Evolutionary conservation across 1,284 basidiomycete genomes (phyloP).

Genomic region (Anthracocystis walkeri): DNA sequence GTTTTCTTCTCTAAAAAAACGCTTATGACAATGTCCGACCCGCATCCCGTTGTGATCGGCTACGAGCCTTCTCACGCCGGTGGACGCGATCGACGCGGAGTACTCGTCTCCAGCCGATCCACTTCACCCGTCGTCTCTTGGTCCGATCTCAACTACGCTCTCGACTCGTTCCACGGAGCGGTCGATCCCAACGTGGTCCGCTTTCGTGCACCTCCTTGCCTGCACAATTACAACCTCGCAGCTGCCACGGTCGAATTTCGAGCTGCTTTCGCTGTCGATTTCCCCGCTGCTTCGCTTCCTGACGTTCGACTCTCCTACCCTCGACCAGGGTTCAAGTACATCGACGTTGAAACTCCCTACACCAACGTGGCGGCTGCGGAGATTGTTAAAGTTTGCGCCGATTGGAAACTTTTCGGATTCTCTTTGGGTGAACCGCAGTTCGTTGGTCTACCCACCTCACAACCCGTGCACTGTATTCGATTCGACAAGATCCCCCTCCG

Average conservation of each 20-base stretch:
- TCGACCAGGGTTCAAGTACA: neutral
- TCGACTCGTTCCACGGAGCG: neutral
- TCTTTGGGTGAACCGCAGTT: neutral
- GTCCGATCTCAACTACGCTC: neutral
- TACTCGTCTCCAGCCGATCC: neutral
- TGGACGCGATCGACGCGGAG: conserved; percentile 9
- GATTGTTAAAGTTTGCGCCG: neutral
- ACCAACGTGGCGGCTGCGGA: neutral
- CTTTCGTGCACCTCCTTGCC: neutral
- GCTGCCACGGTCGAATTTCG: neutral
- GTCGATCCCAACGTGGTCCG: conserved; percentile 4
- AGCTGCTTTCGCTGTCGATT: neutral
- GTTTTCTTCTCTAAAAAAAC: no score
- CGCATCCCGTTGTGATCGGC: neutral
- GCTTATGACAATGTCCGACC: no score
- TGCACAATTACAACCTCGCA: neutral
- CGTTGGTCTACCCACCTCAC: neutral
- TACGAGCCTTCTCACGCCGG: conserved; percentile 2
- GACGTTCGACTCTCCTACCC: neutral
- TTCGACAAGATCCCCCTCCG: conserved; percentile 6
- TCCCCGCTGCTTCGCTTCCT: neutral
- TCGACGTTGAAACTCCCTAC: conserved; percentile 2
- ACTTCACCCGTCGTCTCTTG: neutral
- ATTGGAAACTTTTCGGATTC: neutral
- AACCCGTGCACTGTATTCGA: neutral